These are phyloP conservation scores for Silene conica DNA, from an alignment of 148 eudicot species.

Conservation along the genomic window DNA sequence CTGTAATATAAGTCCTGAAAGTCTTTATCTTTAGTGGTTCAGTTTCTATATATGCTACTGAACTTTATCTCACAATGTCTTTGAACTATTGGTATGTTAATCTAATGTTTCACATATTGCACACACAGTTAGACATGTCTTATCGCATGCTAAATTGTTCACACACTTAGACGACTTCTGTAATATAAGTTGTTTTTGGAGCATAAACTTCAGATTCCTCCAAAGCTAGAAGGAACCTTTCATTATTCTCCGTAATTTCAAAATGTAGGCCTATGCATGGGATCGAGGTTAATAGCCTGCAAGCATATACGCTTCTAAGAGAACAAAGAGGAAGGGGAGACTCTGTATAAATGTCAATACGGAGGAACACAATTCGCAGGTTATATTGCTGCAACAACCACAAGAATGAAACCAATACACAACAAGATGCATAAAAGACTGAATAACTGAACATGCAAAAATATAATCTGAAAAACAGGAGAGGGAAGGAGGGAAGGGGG, in stretches of 20 bases:
- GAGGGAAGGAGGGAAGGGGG: too few relatives aligned
- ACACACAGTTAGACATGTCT: too few relatives aligned
- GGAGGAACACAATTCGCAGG: too few relatives aligned
- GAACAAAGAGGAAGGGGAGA: too few relatives aligned
- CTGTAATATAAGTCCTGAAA: too few relatives aligned
- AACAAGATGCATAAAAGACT: background rate
- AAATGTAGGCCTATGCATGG: background rate
- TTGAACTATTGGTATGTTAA: background rate
- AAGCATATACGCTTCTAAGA: too few relatives aligned
- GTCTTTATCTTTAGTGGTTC: too few relatives aligned
- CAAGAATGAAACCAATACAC: background rate
- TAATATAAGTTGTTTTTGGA: slow-evolving; percentile 51
- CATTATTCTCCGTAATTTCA: background rate
- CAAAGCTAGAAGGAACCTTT: slow-evolving; percentile 54
- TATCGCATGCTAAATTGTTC: too few relatives aligned
- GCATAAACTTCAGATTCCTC: slow-evolving; percentile 53
- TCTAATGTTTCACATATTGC: background rate
- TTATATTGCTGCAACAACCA: too few relatives aligned
- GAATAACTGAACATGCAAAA: background rate
- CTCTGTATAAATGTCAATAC: too few relatives aligned
- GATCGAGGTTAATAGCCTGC: background rate
- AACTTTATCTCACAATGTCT: slow-evolving; percentile 4
- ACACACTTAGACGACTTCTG: too few relatives aligned
- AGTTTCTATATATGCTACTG: background rate
- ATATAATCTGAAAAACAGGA: too few relatives aligned